Base-by-base conservation (phyloP, 2,329 filamentous ascomycete species). In the Elsinoe batatas region DNA sequence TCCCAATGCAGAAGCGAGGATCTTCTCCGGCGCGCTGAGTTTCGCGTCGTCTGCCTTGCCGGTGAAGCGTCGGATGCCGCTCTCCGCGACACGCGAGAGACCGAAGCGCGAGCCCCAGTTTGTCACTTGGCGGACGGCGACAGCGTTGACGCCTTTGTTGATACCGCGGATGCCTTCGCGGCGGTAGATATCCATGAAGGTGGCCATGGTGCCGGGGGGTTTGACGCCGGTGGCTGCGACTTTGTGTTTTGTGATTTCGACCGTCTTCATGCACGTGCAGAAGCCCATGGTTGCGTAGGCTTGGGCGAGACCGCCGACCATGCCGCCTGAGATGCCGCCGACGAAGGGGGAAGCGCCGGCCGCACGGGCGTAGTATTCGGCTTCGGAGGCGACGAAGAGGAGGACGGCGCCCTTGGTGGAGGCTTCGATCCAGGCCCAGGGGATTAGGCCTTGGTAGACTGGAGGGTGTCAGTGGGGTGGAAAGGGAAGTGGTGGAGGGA, bases 241-340 rank as follows among this genome's bases (percentile, higher is more conserved):
- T 82, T 97, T 97, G 80, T 93, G 87, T 77, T 96, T 94, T 69
- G 93, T 98, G 75, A 98, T 98, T 75, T 98, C 93, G 63, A 97
- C 93, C 61, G 93, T 98, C 84, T 98, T 98, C 93, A 98, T 98
- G 82, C 93, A 98, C 60, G 93, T 98, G 77, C 93, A 98, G 84
- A 98, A 98, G 64, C 93, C 93, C 91, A 98, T 98, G 71, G 93
- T 98, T 63, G 93, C 93, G 72, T 98, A 98, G 58, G 93, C 93
- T 77, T 98, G 93, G 46, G 91, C 93, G 58, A 98, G 84, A 80
- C 93, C 93, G 70, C 93, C 93, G 18, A 84, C 80, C 79, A 98
- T 89, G 73, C 93, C 93, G 67, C 93, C 93, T 32, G 79, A 70
- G 75, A 98, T 97, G 69, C 93, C 93, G 64, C 84, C 83, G 53